Base-by-base conservation (phyloP, 768 basidiomycete species). In the Leucogyrophana mollusca region DNA sequence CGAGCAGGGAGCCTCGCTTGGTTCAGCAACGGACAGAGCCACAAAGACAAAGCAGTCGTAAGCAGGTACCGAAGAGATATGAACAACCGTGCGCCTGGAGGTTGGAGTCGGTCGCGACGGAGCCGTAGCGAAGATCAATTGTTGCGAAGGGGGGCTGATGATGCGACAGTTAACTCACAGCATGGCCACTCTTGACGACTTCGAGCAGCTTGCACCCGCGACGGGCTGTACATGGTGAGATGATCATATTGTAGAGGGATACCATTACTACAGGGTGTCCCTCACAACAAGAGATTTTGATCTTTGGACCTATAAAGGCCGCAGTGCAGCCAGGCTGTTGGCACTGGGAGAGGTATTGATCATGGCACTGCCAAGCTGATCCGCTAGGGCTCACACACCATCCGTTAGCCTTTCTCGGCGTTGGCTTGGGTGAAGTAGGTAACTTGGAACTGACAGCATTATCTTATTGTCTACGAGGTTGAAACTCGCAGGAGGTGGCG, bases 161-260 rank as follows among this genome's bases (percentile, higher is more conserved):
- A 52, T 25, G 36, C 41, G 30, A 42, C 35, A 37, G 34, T 22
- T 40, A 45, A 50, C 51, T 50, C 54, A 55, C 53, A 54, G 53
- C 46, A 47, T 43, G 33, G 20, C 40, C 25, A 23, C 20, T 44
- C 43, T 42, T 56, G 47, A 47, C 36, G 40, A 56, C 51, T 56
- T 46, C 34, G 46, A 51, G n/a, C n/a, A n/a, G 25, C 24, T 45
- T 36, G 40, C 48, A 39, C 42, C 47, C 52, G 60, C 60, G 50
- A 65, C 64, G 60, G 69, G 70, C 69, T 71, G 68, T 71, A 60
- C 61, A 47, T 50, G 40, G 44, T 23, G 25, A 51, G 27, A 49
- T 56, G 59, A 58, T 59, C 41, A 55, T 36, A 53, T 52, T 49
- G 33, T 40, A n/a, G 43, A 33, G 22, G n/a, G 49, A 48, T 39